These are phyloP conservation scores for Candida pini DNA, from an alignment of 805 yeast genomes.

Conservation along the genomic window DNA sequence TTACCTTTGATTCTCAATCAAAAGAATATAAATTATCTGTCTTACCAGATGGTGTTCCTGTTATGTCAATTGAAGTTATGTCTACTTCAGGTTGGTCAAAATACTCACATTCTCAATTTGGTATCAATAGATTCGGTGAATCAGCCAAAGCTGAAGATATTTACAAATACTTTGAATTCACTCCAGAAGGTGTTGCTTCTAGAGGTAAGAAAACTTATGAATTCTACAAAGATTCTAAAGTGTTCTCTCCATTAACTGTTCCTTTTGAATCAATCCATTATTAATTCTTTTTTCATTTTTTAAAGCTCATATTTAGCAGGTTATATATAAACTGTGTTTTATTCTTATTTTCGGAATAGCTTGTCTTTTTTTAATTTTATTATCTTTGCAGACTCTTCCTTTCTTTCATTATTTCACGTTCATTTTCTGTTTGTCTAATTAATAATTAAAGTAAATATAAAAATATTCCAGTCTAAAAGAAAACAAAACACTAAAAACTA, in stretches of 20 bases:
- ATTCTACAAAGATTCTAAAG: constrained; percentile 72
- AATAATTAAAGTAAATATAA: neutral
- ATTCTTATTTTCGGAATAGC: neutral
- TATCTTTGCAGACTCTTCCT: neutral
- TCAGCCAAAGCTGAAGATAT: constrained; percentile 85
- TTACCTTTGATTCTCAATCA: constrained; percentile 81
- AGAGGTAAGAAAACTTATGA: constrained; percentile 76
- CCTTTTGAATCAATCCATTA: constrained; percentile 52
- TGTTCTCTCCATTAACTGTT: constrained; percentile 70
- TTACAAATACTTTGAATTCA: constrained; percentile 83
- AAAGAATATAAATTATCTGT: constrained; percentile 76
- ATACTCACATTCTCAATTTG: constrained; percentile 95
- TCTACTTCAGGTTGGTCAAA: constrained; percentile 88
- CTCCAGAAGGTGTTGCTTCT: constrained; percentile 85
- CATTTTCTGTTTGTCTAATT: neutral
- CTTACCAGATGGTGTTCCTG: constrained; percentile 92
- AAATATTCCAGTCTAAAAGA: neutral
- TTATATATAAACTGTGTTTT: neutral
- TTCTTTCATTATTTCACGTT: neutral
- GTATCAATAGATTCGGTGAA: constrained; percentile 93
- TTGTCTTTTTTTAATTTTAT: neutral
- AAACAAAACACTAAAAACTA: neutral
- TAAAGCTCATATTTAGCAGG: neutral
- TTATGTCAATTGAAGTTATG: constrained; percentile 90
- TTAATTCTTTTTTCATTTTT: neutral